A percentile compares a stretch with the other conserved stretches of the same genome.
These are phyloP conservation scores for Colletotrichum tofieldiae DNA, from an alignment of 2,329 filamentous ascomycete genomes.

Conservation along the genomic window DNA sequence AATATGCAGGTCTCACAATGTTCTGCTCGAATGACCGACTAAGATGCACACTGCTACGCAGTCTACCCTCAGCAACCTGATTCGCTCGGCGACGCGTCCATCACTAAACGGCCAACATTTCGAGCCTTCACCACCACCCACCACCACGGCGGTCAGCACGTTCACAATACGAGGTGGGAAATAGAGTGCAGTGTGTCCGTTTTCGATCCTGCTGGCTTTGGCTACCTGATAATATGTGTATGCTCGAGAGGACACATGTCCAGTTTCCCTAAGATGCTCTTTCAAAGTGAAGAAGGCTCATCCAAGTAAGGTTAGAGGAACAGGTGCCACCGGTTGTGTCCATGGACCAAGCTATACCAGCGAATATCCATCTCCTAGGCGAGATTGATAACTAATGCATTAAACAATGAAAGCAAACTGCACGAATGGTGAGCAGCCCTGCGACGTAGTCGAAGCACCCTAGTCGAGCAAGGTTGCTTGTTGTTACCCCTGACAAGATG, in stretches of 20 bases:
- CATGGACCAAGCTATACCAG: not conserved
- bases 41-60: constrained; percentile 25
- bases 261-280: not conserved
- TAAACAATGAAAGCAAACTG: not conserved
- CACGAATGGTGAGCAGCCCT: not conserved
- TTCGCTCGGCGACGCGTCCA: constrained; percentile 13
- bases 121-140: constrained; percentile 9
- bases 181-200: not conserved
- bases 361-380: not conserved
- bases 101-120: constrained; percentile 8
- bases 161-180: not conserved
- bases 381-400: not conserved
- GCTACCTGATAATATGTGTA: not conserved
- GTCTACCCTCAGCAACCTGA: constrained; percentile 6
- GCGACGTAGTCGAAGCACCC: not conserved
- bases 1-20: constrained; percentile 41
- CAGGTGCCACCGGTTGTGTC: not conserved
- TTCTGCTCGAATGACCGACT: constrained; percentile 31
- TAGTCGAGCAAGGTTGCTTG: not conserved
- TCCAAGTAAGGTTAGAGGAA: not conserved
- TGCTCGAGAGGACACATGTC: not conserved
- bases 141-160: not conserved
- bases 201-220: not conserved
- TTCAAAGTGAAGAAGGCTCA: not conserved
- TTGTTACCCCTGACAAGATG: not conserved